phyloP scores from a whole-genome alignment of 768 basidiomycete genomes.

The Podaxis rugospora region DNA sequence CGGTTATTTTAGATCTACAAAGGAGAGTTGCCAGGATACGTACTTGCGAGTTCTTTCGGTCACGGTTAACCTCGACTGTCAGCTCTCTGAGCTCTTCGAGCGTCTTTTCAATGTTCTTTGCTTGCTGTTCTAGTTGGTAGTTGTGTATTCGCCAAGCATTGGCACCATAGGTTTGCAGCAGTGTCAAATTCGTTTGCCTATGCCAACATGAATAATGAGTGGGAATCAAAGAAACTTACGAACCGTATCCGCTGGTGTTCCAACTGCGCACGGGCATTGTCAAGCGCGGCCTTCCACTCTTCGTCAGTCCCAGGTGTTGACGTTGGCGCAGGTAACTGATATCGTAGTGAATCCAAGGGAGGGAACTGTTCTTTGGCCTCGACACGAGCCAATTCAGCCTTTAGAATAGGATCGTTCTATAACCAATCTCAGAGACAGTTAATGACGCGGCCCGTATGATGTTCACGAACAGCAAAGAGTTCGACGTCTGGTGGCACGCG shows the following conservation, averaged over 20 bases:
- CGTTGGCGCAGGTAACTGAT: conserved; percentile 68
- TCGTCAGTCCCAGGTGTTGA: conserved; percentile 61
- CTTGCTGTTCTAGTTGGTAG: conserved; percentile 76
- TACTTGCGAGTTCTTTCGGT: conserved; percentile 84
- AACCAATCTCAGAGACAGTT: neutral
- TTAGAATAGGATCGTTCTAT: conserved; percentile 66
- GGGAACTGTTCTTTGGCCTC: conserved; percentile 61
- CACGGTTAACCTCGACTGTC: conserved; percentile 83
- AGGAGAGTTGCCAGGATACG: conserved; percentile 13
- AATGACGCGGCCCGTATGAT: conserved; percentile 7
- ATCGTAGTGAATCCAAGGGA: conserved; percentile 66
- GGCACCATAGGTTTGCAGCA: conserved; percentile 81
- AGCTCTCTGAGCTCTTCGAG: conserved; percentile 76
- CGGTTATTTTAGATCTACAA: conserved; percentile 1
- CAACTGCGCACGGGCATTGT: conserved; percentile 77
- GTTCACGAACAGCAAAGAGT: conserved; percentile 66
- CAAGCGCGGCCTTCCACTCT: conserved; percentile 70
- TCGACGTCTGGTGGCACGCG: conserved; percentile 60
- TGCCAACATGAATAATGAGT: neutral
- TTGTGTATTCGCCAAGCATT: conserved; percentile 95
- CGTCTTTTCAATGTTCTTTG: conserved; percentile 64
- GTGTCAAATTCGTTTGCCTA: conserved; percentile 78
- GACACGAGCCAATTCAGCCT: conserved; percentile 73
- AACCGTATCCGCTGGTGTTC: conserved; percentile 84
- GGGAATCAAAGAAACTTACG: conserved; percentile 13